A percentile compares a stretch with the other conserved stretches of the same genome.
Evolutionary conservation across 2,329 filamentous ascomycete species (phyloP).

Genomic region (Fusarium kyushuense): DNA sequence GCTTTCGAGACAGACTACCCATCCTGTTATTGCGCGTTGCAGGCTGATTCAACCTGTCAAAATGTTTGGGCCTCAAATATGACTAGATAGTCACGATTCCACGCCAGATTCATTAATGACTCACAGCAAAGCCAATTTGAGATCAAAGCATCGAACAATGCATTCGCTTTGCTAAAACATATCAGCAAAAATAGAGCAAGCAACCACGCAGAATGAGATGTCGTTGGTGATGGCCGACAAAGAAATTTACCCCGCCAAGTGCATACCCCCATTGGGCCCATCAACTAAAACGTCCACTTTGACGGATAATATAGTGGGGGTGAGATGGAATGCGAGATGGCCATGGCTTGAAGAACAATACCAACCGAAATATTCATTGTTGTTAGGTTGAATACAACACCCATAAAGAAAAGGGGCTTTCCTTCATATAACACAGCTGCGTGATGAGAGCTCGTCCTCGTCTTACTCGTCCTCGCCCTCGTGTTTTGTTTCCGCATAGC

Average conservation of each 20-base stretch:
- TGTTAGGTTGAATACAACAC: conserved; percentile 2
- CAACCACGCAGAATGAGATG: conserved; percentile 9
- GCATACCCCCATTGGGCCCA: conserved; percentile 30
- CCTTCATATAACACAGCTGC: conserved; percentile 30
- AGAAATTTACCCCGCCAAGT: conserved; percentile 39
- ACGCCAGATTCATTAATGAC: not conserved
- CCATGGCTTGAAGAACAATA: conserved; percentile 49
- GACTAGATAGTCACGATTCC: not conserved
- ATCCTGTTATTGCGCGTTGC: not conserved
- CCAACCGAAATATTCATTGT: conserved; percentile 40
- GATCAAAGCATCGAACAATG: conserved; percentile 11
- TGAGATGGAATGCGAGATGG: conserved; percentile 34
- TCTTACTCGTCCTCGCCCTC: conserved; percentile 48
- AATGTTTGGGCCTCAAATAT: too few relatives aligned
- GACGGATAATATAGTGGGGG: conserved; percentile 43
- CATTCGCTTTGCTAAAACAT: not conserved
- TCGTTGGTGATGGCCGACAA: conserved; percentile 41
- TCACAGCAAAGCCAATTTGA: not conserved
- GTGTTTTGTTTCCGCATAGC: conserved; percentile 50
- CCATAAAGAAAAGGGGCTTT: conserved; percentile 37
- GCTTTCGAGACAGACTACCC: not conserved
- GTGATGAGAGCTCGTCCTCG: conserved; percentile 50
- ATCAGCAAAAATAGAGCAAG: not conserved
- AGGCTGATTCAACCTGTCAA: not conserved
- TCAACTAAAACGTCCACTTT: conserved; percentile 31